These are phyloP conservation scores for Chlorella sp. DNA, from an alignment of 139 green algal genomes.

Conservation along the genomic window DNA sequence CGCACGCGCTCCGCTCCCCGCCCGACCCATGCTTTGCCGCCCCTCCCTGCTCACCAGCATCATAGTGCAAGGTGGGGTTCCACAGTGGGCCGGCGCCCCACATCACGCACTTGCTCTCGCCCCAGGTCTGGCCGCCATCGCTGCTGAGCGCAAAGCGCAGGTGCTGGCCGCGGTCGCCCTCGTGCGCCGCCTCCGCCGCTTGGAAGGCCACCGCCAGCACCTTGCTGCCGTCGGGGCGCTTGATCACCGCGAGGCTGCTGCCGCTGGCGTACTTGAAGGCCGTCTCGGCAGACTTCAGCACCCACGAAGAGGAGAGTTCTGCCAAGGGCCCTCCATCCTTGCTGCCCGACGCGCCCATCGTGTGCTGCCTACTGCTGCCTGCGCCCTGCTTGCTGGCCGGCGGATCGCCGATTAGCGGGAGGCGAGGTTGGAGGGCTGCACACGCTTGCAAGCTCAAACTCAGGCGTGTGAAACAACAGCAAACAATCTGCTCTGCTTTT, in stretches of 20 bases:
- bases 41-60: conserved; percentile 13
- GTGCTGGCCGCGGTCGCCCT: conserved; percentile 38
- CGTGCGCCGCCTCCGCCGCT: conserved; percentile 10
- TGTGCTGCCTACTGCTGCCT: background rate
- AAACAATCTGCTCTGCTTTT: no score
- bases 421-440: background rate
- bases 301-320: conserved; percentile 8
- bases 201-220: conserved; percentile 43
- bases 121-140: conserved; percentile 44
- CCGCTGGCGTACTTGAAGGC: conserved; percentile 34
- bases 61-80: conserved; percentile 45
- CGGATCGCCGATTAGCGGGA: background rate
- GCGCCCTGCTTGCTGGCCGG: background rate
- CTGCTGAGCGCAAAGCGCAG: conserved; percentile 27
- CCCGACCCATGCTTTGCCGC: background rate
- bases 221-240: background rate
- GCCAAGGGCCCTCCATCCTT: conserved; percentile 12
- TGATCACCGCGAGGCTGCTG: conserved; percentile 24
- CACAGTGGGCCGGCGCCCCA: conserved; percentile 43
- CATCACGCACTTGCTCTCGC: background rate
- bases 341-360: background rate
- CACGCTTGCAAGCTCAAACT: background rate
- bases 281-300: background rate
- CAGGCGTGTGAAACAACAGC: no score
- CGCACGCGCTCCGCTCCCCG: background rate